Evolutionary conservation across 2,329 filamentous ascomycete species (phyloP).

Genomic region (Venturia nashicola): DNA sequence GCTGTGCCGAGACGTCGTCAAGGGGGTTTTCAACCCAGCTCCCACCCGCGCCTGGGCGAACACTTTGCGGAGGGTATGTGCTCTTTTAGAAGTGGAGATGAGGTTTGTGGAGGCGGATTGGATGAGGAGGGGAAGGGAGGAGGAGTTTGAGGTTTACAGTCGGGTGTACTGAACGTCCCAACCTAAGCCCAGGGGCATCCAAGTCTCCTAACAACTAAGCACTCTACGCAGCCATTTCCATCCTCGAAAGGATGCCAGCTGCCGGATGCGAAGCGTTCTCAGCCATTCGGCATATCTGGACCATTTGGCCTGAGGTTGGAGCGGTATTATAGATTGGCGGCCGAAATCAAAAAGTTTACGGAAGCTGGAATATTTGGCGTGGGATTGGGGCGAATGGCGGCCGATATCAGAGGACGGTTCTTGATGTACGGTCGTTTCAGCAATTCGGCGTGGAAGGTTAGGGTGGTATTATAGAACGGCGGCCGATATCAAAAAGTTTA

Average conservation of each 20-base stretch:
- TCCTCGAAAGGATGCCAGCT: too few species aligned
- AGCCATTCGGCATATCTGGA: not conserved
- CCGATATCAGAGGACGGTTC: not conserved
- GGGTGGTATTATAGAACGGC: too few species aligned
- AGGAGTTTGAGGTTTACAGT: not conserved
- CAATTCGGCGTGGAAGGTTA: not conserved
- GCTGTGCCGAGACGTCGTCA: not conserved
- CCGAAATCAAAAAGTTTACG: not conserved
- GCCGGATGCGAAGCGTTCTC: not conserved
- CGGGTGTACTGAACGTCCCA: not conserved
- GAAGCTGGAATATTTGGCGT: not conserved
- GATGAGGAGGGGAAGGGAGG: not conserved
- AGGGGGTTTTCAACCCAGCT: not conserved
- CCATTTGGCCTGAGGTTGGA: not conserved
- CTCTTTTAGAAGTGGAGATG: not conserved
- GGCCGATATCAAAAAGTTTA: not conserved
- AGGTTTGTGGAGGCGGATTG: not conserved
- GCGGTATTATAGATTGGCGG: not conserved
- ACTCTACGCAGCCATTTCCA: too few species aligned
- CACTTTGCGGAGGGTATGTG: not conserved
- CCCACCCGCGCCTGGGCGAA: not conserved
- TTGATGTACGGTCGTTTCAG: not conserved
- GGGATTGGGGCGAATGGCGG: not conserved
- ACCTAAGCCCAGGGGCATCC: too few species aligned
- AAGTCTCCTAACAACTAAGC: too few species aligned